Base-by-base conservation (phyloP, 1,284 basidiomycete species). In the Ganoderma meredithae region DNA sequence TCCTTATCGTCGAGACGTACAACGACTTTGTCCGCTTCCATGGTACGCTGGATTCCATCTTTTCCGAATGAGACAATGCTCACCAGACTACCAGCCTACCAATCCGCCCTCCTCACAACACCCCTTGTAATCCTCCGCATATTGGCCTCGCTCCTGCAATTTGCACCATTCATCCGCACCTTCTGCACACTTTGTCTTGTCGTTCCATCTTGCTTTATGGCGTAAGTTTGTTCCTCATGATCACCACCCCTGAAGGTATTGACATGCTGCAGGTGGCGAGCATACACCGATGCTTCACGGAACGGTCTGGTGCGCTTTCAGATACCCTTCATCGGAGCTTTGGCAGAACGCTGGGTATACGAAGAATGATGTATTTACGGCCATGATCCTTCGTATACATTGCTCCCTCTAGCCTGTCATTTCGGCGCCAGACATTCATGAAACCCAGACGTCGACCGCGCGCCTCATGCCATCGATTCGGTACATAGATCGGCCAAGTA, bases 21-120 rank as follows among this genome's bases (percentile, higher is more conserved):
- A 94, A 93, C 73, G 92, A 94, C 79, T 93, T 89, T 74, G 89
- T 94, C 71, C 88, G 93, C 65, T 94, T 94, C 78, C 92, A 94
- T 77, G 90, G 92, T 92, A 67, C 74, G 86, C 76, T 40, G 39
- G 39, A 8, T 17, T 44, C 33, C 59, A 40, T 5, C 2, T 6
- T 3, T 36, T 1, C 7, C 2, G 17, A 2, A 5, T 3, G 4
- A n/a, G n/a, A 22, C 62, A 33, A 33, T 33, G 52, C 22, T 53
- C 1, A 40, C n/a, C 10, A 19, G 3, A 2, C 10, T 44, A 31
- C 10, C 41, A 94, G 92, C 92, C 52, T 95, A 94, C 76, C 93
- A 95, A 80, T 92, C 92, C 12, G 92, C 91, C 1, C 82, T 95
- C 8, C 80, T 93, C 55, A 88, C 88, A 1, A 88, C 88, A 0